These are phyloP conservation scores for Pluteus cervinus DNA, from an alignment of 768 basidiomycete species.

Conservation along the genomic window DNA sequence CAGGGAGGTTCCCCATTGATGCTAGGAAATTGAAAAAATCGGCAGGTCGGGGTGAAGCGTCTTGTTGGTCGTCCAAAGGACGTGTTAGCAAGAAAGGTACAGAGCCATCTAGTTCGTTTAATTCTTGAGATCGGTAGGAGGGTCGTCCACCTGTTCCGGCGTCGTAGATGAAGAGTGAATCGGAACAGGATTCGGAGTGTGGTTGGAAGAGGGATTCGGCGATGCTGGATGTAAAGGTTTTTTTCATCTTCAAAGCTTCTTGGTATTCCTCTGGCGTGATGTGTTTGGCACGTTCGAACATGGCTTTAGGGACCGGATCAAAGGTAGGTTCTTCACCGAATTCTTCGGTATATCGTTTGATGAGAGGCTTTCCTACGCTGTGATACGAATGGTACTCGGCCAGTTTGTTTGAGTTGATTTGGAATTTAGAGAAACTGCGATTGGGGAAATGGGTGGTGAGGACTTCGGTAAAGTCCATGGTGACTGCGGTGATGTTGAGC, in stretches of 20 bases:
- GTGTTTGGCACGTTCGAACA: constrained; percentile 21
- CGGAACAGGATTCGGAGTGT: constrained; percentile 24
- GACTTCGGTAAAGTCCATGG: constrained; percentile 21
- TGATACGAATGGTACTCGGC: constrained; percentile 31
- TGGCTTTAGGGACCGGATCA: constrained; percentile 24
- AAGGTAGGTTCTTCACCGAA: constrained; percentile 20
- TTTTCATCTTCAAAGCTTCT: constrained; percentile 19
- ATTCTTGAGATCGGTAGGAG: constrained; percentile 29
- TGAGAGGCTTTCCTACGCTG: constrained; percentile 26
- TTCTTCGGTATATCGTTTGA: constrained; percentile 14
- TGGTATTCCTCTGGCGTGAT: constrained; percentile 20
- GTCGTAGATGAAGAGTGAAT: constrained; percentile 31
- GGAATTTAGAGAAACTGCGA: constrained; percentile 21
- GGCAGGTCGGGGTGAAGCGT: constrained; percentile 8
- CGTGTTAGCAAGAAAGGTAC: constrained; percentile 19
- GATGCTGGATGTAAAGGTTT: constrained; percentile 18
- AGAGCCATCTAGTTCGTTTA: constrained; percentile 24
- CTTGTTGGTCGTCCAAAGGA: constrained; percentile 8
- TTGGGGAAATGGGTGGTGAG: constrained; percentile 25
- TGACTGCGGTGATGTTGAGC: constrained; percentile 19
- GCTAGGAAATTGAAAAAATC: constrained; percentile 28
- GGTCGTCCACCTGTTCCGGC: constrained; percentile 26
- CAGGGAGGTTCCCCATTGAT: constrained; percentile 32
- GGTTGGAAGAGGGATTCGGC: constrained; percentile 20
- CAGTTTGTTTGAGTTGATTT: constrained; percentile 23